These are phyloP conservation scores for Hemileia vastatrix DNA, from an alignment of 1,284 basidiomycete species.

Conservation along the genomic window DNA sequence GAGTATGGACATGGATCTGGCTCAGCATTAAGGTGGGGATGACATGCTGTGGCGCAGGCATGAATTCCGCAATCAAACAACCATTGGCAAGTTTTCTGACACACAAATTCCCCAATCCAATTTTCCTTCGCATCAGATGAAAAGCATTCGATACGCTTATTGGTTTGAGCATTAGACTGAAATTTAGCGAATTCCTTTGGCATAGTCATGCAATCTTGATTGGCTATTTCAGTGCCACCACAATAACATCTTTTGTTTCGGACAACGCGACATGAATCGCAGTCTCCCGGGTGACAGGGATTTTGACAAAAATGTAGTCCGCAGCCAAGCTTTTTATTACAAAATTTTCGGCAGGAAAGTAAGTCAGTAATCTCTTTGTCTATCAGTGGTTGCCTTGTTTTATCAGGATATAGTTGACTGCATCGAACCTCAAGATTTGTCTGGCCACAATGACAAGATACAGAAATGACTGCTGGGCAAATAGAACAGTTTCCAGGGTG, in stretches of 20 bases:
- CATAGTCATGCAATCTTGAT: slow-evolving; percentile 15
- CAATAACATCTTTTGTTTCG: slow-evolving; percentile 17
- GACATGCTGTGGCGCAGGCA: slow-evolving; percentile 14
- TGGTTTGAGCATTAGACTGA: too few relatives aligned
- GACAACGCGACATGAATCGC: slow-evolving; percentile 4
- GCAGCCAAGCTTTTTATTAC: slow-evolving; percentile 1
- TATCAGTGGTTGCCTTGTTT: too few relatives aligned
- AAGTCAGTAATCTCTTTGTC: too few relatives aligned
- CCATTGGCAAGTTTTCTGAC: slow-evolving; percentile 10
- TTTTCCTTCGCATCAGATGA: too few relatives aligned
- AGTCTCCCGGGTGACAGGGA: slow-evolving; percentile 12
- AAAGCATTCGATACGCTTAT: too few relatives aligned
- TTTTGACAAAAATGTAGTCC: slow-evolving; percentile 15
- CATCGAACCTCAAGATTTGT: slow-evolving; percentile 9
- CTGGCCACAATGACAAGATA: slow-evolving; percentile 9
- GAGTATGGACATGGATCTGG: slow-evolving; percentile 11
- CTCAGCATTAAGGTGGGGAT: slow-evolving; percentile 7
- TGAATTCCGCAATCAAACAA: slow-evolving; percentile 18
- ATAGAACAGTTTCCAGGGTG: slow-evolving; percentile 19
- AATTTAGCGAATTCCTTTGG: too few relatives aligned
- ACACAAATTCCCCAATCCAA: slow-evolving; percentile 16
- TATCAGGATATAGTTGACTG: slow-evolving; percentile 14
- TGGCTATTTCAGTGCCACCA: background rate
- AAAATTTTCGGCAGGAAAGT: slow-evolving; percentile 11
- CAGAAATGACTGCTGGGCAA: slow-evolving; percentile 15